These are phyloP conservation scores for Trichoderma endophyticum DNA, from an alignment of 2,329 filamentous ascomycete species.

Conservation along the genomic window DNA sequence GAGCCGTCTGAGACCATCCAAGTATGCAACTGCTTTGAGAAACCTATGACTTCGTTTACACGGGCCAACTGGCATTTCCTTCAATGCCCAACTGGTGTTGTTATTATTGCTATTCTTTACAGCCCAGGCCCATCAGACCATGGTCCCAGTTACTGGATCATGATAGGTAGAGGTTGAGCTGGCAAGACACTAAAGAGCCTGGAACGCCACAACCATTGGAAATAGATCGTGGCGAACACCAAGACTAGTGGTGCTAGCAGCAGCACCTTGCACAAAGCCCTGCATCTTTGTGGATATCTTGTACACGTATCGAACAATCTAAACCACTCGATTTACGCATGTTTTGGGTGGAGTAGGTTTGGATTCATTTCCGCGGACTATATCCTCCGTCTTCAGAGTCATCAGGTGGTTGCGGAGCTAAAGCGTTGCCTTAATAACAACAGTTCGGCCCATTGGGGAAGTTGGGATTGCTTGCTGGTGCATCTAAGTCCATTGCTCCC, in stretches of 20 bases:
- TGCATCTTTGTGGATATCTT: background rate
- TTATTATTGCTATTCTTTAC: background rate
- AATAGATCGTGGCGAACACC: background rate
- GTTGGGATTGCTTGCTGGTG: background rate
- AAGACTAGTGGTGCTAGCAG: background rate
- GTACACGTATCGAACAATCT: background rate
- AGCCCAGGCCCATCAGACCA: background rate
- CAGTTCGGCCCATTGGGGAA: background rate
- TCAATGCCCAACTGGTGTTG: background rate
- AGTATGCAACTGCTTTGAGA: background rate
- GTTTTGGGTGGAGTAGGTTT: background rate
- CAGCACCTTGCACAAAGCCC: background rate
- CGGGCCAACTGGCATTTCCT: too few species aligned
- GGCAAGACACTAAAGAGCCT: background rate
- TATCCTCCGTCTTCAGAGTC: background rate
- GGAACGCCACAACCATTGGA: background rate
- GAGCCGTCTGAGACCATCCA: background rate
- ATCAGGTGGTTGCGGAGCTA: background rate
- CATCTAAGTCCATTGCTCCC: background rate
- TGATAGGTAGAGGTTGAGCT: background rate
- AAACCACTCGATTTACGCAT: background rate
- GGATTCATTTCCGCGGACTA: background rate
- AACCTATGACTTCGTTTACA: background rate
- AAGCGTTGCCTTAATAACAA: background rate
- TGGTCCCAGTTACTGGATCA: background rate